Evolutionary conservation across 2,329 filamentous ascomycete genomes (phyloP).

Genomic region (Elsinoe arachidis): DNA sequence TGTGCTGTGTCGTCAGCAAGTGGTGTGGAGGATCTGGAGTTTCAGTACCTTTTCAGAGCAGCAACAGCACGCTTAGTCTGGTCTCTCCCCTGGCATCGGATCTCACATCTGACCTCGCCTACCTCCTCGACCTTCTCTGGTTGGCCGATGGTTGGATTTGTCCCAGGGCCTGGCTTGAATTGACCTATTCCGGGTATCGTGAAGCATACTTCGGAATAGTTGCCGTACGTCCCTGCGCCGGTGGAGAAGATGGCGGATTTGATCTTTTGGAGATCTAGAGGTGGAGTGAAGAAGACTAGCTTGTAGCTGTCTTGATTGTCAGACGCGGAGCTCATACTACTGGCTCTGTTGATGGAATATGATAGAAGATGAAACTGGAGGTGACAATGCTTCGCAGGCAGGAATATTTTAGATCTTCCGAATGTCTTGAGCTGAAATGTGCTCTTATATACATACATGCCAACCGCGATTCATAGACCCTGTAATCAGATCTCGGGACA

Average conservation of each 20-base stretch:
- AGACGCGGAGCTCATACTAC: conserved; percentile 10
- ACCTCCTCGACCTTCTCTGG: conserved; percentile 50
- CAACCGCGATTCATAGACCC: not conserved
- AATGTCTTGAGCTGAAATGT: no score
- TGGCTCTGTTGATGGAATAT: not conserved
- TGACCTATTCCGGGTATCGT: conserved; percentile 49
- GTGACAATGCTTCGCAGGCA: no score
- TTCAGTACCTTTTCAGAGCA: conserved; percentile 53
- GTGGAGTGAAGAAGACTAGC: conserved; percentile 39
- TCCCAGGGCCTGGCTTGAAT: conserved; percentile 53
- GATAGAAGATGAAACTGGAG: not conserved
- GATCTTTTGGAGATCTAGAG: conserved; percentile 28
- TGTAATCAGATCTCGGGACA: no score
- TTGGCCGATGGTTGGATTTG: conserved; percentile 56
- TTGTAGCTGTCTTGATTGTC: conserved; percentile 27
- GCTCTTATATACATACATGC: not conserved
- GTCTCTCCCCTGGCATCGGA: conserved; percentile 52
- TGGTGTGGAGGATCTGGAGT: conserved; percentile 20
- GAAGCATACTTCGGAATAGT: conserved; percentile 38
- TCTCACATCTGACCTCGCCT: conserved; percentile 55
- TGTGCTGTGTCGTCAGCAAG: conserved; percentile 23
- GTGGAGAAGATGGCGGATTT: conserved; percentile 39
- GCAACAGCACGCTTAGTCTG: conserved; percentile 49
- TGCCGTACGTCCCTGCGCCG: conserved; percentile 35
- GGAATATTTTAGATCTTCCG: no score